Evolutionary conservation across 1,284 basidiomycete genomes (phyloP).

Genomic region (Ceratobasidium sp.): DNA sequence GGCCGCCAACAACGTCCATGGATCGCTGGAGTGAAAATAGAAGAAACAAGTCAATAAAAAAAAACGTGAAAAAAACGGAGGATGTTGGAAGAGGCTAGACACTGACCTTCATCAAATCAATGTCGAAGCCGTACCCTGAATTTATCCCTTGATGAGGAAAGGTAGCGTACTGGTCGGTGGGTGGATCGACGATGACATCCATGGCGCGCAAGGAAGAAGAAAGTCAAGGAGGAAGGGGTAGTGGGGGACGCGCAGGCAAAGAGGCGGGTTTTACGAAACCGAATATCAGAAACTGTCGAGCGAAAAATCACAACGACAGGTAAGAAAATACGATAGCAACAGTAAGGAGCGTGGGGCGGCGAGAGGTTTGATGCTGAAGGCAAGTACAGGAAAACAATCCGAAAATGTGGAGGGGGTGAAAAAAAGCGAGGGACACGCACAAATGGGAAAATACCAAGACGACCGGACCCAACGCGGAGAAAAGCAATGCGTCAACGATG

Average conservation of each 20-base stretch:
- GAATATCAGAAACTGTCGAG: slow-evolving; percentile 40
- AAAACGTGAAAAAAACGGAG: slow-evolving; percentile 13
- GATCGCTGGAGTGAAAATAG: slow-evolving; percentile 54
- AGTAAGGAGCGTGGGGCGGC: slow-evolving; percentile 42
- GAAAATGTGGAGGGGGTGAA: background rate
- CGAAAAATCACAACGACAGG: slow-evolving; percentile 42
- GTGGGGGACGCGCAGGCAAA: background rate
- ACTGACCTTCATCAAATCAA: slow-evolving; percentile 47
- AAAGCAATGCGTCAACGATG: slow-evolving; percentile 22
- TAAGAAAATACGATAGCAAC: slow-evolving; percentile 43
- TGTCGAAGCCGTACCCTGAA: slow-evolving; percentile 43
- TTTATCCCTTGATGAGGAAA: slow-evolving; percentile 39
- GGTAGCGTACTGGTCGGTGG: slow-evolving; percentile 45
- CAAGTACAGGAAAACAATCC: slow-evolving; percentile 2
- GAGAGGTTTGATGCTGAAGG: slow-evolving; percentile 18
- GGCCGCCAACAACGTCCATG: slow-evolving; percentile 81
- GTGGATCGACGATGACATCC: slow-evolving; percentile 46
- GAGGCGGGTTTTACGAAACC: slow-evolving; percentile 29
- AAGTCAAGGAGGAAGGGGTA: slow-evolving; percentile 32
- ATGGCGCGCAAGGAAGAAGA: slow-evolving; percentile 24
- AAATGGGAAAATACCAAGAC: slow-evolving; percentile 11
- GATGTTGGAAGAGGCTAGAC: slow-evolving; percentile 22
- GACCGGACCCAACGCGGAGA: background rate
- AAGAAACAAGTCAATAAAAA: background rate
- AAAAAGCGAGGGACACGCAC: slow-evolving; percentile 33